phyloP scores from a whole-genome alignment of 2,329 filamentous ascomycete species.

The Ambrosiella beaveri region DNA sequence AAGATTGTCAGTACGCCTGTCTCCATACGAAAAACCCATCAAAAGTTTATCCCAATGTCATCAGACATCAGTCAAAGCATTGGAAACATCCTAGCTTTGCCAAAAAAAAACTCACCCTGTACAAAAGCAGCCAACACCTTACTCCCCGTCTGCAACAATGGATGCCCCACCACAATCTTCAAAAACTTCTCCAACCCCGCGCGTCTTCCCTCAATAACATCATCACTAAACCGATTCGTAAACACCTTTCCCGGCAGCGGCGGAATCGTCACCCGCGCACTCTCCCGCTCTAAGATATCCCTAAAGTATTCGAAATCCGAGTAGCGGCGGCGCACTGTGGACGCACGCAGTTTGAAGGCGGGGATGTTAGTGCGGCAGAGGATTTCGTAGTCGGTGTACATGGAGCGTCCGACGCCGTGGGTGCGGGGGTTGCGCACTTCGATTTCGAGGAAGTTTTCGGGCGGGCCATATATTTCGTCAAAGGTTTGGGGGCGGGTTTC shows the following conservation, averaged over 20 bases:
- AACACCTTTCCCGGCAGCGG: constrained; percentile 94
- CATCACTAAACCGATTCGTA: constrained; percentile 93
- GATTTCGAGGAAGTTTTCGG: constrained; percentile 97
- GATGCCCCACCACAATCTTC: constrained; percentile 94
- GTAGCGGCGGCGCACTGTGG: constrained; percentile 79
- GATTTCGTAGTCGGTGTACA: constrained; percentile 99
- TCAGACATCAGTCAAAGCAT: background rate
- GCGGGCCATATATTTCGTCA: constrained; percentile 96
- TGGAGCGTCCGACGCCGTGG: constrained; percentile 80
- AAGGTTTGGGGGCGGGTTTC: constrained; percentile 81
- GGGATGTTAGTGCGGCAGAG: constrained; percentile 96
- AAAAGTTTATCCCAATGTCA: background rate
- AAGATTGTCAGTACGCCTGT: background rate
- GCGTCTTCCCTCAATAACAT: constrained; percentile 87
- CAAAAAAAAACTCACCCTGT: constrained; percentile 46
- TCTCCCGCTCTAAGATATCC: constrained; percentile 92
- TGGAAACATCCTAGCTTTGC: background rate
- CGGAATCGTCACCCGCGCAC: constrained; percentile 84
- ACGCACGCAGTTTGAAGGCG: constrained; percentile 88
- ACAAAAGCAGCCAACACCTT: constrained; percentile 94
- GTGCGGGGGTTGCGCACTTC: constrained; percentile 91
- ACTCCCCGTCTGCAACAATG: constrained; percentile 88
- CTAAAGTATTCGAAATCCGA: constrained; percentile 98
- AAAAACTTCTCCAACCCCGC: constrained; percentile 88
- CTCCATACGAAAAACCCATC: background rate